phyloP scores from a whole-genome alignment of 306 rosid genomes.

The Vigna angularis region DNA sequence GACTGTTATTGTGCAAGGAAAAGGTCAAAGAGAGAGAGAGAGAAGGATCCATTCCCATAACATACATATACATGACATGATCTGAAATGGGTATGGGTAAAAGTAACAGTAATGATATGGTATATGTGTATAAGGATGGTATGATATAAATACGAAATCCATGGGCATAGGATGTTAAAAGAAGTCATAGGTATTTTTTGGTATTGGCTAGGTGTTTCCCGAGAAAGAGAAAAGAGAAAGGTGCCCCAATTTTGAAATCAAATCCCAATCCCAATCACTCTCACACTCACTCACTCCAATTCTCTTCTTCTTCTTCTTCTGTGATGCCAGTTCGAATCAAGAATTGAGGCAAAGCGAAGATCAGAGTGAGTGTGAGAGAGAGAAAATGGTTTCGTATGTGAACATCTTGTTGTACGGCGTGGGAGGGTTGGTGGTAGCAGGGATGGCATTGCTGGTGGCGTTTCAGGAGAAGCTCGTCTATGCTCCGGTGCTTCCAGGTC shows the following conservation, averaged over 20 bases:
- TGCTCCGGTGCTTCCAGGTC: slow-evolving; percentile 93
- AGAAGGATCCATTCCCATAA: background rate
- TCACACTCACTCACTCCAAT: background rate
- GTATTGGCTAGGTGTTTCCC: slow-evolving; percentile 26
- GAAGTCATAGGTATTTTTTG: background rate
- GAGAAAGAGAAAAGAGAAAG: slow-evolving; percentile 34
- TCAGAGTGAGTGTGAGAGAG: background rate
- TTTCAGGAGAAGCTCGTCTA: slow-evolving; percentile 92
- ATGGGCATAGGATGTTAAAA: background rate
- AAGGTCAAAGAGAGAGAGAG: background rate
- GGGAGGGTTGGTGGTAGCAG: slow-evolving; percentile 87
- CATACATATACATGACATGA: slow-evolving; percentile 1
- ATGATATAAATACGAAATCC: background rate
- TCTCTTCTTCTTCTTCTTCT: background rate
- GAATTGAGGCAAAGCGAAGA: background rate
- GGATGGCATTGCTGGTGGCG: slow-evolving; percentile 93
- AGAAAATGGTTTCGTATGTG: slow-evolving; percentile 77
- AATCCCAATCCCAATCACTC: background rate
- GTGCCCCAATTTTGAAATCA: slow-evolving; percentile 30
- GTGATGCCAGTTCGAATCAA: background rate
- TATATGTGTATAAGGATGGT: background rate
- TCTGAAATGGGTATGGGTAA: background rate
- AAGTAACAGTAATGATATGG: background rate
- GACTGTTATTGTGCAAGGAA: background rate
- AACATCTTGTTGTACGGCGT: slow-evolving; percentile 76